Evolutionary conservation across 192 early-diverging fungal genomes (phyloP), one percentile per base, ranked within the genome.

Genomic region (Linnemannia schmuckeri): DNA sequence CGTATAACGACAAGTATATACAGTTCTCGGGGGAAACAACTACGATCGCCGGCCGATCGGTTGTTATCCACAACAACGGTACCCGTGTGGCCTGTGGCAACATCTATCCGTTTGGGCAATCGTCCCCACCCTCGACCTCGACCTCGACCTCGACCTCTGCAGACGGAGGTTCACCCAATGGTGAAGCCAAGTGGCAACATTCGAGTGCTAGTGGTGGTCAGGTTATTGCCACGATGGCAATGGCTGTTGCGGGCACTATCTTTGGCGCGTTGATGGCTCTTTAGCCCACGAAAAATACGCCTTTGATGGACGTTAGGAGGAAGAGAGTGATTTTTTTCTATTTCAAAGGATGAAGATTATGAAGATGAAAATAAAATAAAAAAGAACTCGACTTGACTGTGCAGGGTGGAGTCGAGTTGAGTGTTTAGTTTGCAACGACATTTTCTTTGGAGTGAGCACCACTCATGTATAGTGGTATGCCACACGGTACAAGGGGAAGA

Each of bases 61-160:
- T 82, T 8, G 81, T 82, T n/a, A 82, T 82, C 54, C 81, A 82
- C 54, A 82, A 82, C 81, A 82, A 82, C 33, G 81, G 75, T 8
- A 49, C 75, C 6, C 81, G 81, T 20, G 70, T 82, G 18, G 81
- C 81, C 7, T 82, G 81, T 40, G 81, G 38, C 30, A 73, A 82
- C 57, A 72, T 82, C 35, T 3, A n/a, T 2, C 79, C 79, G 2
- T 42, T 33, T 42, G 44, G 33, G 0, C 61, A 66, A 33, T 30
- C 61, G 1, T 30, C 61, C 3, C 33, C 27, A 13, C 57, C n/a
- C n/a, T 66, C 30, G 61, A 4, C 61, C 27, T 66, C 10, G n/a
- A 6, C n/a, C n/a, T 66, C 30, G 61, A 4, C 61, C 27, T 66
- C 10, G n/a, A 6, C 9, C 42, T 44, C 52, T 54, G 20, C 61